These are phyloP conservation scores for Tricholoma terreum DNA, from an alignment of 768 basidiomycete genomes.

Conservation along the genomic window DNA sequence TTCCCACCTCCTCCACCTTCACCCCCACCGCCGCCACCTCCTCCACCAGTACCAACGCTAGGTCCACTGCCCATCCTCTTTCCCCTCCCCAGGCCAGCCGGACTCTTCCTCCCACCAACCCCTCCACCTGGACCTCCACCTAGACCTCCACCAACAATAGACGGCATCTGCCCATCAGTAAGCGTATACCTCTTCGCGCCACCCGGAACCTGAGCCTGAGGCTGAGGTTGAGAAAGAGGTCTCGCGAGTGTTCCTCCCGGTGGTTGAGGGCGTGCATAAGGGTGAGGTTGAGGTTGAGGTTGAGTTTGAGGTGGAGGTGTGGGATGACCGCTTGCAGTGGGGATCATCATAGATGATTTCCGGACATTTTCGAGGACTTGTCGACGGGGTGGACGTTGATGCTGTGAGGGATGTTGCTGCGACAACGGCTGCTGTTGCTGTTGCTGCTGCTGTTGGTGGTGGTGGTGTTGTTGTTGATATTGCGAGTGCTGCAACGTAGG, in stretches of 20 bases:
- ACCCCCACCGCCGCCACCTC: too few relatives aligned
- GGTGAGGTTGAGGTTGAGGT: neutral
- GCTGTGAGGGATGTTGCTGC: slow-evolving; percentile 8
- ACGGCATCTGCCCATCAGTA: slow-evolving; percentile 33
- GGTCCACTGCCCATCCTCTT: neutral
- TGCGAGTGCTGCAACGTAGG: too few relatives aligned
- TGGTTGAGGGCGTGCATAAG: neutral
- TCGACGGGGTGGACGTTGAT: slow-evolving; percentile 12
- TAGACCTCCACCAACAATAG: slow-evolving; percentile 10
- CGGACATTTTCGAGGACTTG: slow-evolving; percentile 2
- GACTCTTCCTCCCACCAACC: slow-evolving; percentile 14
- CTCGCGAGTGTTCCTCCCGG: neutral
- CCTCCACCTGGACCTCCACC: slow-evolving; percentile 16
- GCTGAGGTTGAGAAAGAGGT: slow-evolving; percentile 5
- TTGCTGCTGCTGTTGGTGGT: slow-evolving; percentile 15
- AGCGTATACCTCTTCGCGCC: slow-evolving; percentile 46
- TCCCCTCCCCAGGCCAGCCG: slow-evolving; percentile 5
- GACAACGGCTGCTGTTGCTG: slow-evolving; percentile 14
- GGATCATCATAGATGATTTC: neutral
- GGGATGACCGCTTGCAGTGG: neutral
- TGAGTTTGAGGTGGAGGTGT: neutral
- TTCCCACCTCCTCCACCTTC: slow-evolving; percentile 18
- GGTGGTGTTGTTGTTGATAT: slow-evolving; percentile 14
- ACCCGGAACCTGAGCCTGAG: slow-evolving; percentile 10
- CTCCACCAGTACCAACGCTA: neutral